These are phyloP conservation scores for Rhodomyrtus psidioides DNA, from an alignment of 441 rosid species.

Conservation along the genomic window DNA sequence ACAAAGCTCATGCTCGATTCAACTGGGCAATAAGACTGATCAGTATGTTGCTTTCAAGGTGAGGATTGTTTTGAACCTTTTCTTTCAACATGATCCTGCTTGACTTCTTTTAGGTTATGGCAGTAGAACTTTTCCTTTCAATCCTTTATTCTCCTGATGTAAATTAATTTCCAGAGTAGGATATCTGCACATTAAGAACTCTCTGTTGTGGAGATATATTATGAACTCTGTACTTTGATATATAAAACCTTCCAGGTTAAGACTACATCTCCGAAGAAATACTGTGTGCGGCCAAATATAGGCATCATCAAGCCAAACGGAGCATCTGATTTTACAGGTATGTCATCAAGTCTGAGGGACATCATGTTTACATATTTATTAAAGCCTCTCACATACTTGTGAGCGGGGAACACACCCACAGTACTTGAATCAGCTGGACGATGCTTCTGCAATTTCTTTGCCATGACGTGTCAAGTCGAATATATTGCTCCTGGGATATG, in stretches of 20 bases:
- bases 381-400: neutral
- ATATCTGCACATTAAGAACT: neutral
- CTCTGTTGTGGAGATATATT: neutral
- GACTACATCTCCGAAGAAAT: slow-evolving; percentile 48
- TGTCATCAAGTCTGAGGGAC: neutral
- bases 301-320: slow-evolving; percentile 37
- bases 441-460: neutral
- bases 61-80: neutral
- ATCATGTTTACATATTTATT: neutral
- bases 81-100: neutral
- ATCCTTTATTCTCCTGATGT: neutral
- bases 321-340: slow-evolving; percentile 31
- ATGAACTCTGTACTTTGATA: neutral
- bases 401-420: neutral
- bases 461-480: neutral
- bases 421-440: neutral
- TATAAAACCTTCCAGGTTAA: slow-evolving; percentile 23
- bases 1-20: slow-evolving; percentile 34
- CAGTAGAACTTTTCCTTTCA: neutral
- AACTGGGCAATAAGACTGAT: slow-evolving; percentile 33
- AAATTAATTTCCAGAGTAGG: neutral
- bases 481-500: neutral
- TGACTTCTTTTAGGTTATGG: neutral
- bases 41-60: slow-evolving; percentile 57
- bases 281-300: slow-evolving; percentile 42